These are phyloP conservation scores for Fusarium sambucinum DNA, from an alignment of 2,329 filamentous ascomycete species.

Conservation along the genomic window DNA sequence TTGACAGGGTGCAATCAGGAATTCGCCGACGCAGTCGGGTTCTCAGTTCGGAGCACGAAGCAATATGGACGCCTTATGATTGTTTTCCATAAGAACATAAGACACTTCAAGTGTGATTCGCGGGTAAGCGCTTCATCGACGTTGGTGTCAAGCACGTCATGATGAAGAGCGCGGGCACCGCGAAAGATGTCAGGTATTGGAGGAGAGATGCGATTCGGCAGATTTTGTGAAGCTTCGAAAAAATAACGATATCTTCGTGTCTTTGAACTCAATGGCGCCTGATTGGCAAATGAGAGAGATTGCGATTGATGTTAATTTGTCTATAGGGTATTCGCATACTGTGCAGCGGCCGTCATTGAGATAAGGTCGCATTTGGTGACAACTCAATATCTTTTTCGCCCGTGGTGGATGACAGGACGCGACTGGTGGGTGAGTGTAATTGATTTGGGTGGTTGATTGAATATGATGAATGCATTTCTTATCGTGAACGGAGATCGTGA, in stretches of 20 bases:
- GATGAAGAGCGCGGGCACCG: slow-evolving; percentile 71
- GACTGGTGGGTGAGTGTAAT: too few relatives aligned
- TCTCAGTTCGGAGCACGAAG: slow-evolving; percentile 70
- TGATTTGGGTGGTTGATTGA: not conserved
- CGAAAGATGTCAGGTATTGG: slow-evolving; percentile 67
- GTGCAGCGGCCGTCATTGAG: too few relatives aligned
- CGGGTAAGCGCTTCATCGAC: slow-evolving; percentile 63
- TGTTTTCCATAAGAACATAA: slow-evolving; percentile 47
- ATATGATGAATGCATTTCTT: not conserved
- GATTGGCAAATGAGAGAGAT: too few relatives aligned
- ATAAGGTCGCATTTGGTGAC: slow-evolving; percentile 61
- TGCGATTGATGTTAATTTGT: too few relatives aligned
- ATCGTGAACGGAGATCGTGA: slow-evolving; percentile 10
- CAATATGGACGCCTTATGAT: slow-evolving; percentile 60
- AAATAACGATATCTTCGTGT: too few relatives aligned
- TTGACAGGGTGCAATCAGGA: slow-evolving; percentile 59
- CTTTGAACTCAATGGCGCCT: too few relatives aligned
- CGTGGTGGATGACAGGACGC: slow-evolving; percentile 6
- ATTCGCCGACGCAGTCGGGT: slow-evolving; percentile 67
- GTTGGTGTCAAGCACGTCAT: slow-evolving; percentile 67
- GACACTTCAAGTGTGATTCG: slow-evolving; percentile 49
- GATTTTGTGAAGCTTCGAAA: too few relatives aligned
- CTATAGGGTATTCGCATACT: too few relatives aligned
- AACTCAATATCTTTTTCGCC: slow-evolving; percentile 65
- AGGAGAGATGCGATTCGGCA: slow-evolving; percentile 36